Conservation (phyloP, 2,329 filamentous ascomycete species). For the Malbranchea cinnamomea region DNA sequence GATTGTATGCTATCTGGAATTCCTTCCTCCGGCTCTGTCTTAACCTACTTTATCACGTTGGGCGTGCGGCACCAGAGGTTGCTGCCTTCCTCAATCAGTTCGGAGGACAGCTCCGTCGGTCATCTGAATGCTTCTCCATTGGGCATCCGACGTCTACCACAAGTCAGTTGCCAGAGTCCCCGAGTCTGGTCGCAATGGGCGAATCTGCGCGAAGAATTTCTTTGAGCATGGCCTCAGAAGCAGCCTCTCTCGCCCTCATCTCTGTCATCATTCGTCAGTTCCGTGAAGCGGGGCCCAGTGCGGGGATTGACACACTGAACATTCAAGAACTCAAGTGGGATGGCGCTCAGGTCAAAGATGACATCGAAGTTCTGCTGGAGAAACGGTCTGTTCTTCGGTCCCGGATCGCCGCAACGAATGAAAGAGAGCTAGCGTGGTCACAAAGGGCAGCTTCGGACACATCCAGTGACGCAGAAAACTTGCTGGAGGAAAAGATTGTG, state of each 20-base stretch:
- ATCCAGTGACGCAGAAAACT: conserved; percentile 40
- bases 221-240: conserved; percentile 58
- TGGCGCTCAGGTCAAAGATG: conserved; percentile 54
- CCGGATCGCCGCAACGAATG: conserved; percentile 56
- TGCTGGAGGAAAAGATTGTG: conserved; percentile 63
- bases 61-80: conserved; percentile 68
- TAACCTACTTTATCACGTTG: conserved; percentile 72
- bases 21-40: conserved; percentile 75
- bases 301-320: conserved; percentile 42
- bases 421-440: conserved; percentile 52
- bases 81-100: conserved; percentile 82
- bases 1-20: conserved; percentile 81
- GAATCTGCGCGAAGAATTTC: conserved; percentile 48
- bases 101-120: conserved; percentile 58
- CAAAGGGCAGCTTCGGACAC: conserved; percentile 27
- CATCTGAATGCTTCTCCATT: conserved; percentile 53
- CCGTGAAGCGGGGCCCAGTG: conserved; percentile 47
- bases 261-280: conserved; percentile 56
- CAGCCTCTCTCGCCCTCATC: conserved; percentile 64
- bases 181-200: conserved; percentile 4
- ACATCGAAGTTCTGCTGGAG: conserved; percentile 67
- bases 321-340: conserved; percentile 67
- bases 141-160: conserved; percentile 29
- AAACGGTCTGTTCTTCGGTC: conserved; percentile 55
- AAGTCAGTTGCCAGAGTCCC: conserved; percentile 8